Evolutionary conservation across 257 asterid species (phyloP), one percentile per base, ranked within the genome.

Genomic region (Thymus mandschuricus): DNA sequence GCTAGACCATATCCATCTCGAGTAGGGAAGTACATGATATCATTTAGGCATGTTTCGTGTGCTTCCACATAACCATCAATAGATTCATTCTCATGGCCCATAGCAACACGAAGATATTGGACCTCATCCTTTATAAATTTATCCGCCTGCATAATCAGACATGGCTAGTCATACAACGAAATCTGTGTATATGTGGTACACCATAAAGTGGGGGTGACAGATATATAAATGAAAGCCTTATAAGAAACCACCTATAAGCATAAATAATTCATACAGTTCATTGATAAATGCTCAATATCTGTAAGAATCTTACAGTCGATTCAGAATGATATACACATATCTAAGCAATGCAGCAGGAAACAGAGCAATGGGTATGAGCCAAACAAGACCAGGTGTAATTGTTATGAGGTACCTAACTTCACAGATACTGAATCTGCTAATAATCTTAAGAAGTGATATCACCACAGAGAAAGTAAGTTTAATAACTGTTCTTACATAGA

Each of bases 41-140:
- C 99, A 64, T 82, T 84, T 77, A 87, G 69, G 81, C 96, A 87
- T 63, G 95, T 90, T 29, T 66, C 70, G 76, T 95, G 99, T 33
- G 92, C 98, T 82, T 95, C 97, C 43, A 88, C 82, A 76, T 82
- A 92, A 64, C 78, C 96, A 72, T 90, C 96, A 44, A 87, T 69
- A 46, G 98, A 81, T 77, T 90, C 96, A 69, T 76, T 80, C 82
- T 86, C 96, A 66, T 95, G 98, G 45, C 99, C 97, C 97, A 95
- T 85, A 62, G 97, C 89, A 33, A 80, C 79, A 66, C 89, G 79
- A 60, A 92, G 85, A 81, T 79, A 82, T 48, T 78, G 77, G 70
- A 77, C 78, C 75, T 90, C 98, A 0, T 81, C 86, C 83, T 81
- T 76, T 52, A 95, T 88, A 72, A 90, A 80, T 72, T 80, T 64